Percentiles rank a stretch among this genome's conserved stretches.
These are phyloP conservation scores for Xerocomellus chrysenteron DNA, from an alignment of 768 basidiomycete genomes.

Conservation along the genomic window DNA sequence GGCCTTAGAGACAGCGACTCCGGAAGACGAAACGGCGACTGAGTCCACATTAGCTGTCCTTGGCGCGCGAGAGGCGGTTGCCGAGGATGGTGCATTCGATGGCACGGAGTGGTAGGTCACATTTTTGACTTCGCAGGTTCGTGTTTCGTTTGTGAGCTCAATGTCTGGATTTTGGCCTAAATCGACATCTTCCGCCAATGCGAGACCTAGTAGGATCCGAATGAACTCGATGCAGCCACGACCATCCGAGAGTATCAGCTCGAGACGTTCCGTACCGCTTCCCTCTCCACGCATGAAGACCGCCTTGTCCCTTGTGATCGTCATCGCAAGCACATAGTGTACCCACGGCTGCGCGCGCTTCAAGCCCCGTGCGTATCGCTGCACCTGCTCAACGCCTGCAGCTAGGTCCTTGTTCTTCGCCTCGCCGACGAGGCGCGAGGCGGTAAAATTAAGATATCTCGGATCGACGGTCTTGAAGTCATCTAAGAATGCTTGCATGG, in stretches of 20 bases:
- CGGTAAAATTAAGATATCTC: too few relatives aligned
- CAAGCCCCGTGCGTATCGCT: background rate
- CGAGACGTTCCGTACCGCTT: constrained; percentile 8
- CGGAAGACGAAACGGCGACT: background rate
- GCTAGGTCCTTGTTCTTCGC: too few relatives aligned
- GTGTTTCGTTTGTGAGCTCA: background rate
- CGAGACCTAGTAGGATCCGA: constrained; percentile 11
- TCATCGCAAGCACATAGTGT: background rate
- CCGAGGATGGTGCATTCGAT: background rate
- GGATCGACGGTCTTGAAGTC: too few relatives aligned
- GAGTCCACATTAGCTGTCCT: background rate
- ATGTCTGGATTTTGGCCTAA: constrained; percentile 7
- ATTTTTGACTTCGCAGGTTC: background rate
- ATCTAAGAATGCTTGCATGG: too few relatives aligned
- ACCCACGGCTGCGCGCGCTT: constrained; percentile 3
- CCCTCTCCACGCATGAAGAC: constrained; percentile 10
- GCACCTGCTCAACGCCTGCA: too few relatives aligned
- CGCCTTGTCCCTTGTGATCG: constrained; percentile 1
- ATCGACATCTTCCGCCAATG: background rate
- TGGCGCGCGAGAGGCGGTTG: background rate
- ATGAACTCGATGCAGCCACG: constrained; percentile 9
- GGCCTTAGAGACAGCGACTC: background rate
- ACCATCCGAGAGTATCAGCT: background rate
- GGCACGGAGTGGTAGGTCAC: background rate
- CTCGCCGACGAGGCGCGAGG: too few relatives aligned